phyloP scores from a whole-genome alignment of 2,329 filamentous ascomycete genomes.

The Hymenoscyphus scutula region DNA sequence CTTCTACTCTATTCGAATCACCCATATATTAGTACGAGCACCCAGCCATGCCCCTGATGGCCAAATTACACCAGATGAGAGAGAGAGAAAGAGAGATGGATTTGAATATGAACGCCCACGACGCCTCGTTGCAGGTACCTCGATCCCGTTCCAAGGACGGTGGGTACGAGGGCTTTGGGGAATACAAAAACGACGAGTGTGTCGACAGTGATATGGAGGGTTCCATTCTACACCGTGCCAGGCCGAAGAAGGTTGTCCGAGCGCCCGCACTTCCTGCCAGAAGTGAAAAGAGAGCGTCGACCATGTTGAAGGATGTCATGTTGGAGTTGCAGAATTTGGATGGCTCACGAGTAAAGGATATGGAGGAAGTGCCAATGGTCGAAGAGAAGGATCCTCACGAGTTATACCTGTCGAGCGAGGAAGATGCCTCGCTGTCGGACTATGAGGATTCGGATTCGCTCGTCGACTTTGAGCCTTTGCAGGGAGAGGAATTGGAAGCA shows the following conservation, averaged over 20 bases:
- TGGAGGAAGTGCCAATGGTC: constrained; percentile 20
- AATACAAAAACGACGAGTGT: constrained; percentile 26
- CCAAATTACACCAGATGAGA: constrained; percentile 12
- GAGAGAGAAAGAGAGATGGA: constrained; percentile 4
- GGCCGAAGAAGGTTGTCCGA: constrained; percentile 25
- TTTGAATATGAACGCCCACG: constrained; percentile 9
- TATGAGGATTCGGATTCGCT: constrained; percentile 51
- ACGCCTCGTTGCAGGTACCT: constrained; percentile 13
- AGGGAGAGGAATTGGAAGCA: constrained; percentile 35
- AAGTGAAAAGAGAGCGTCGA: constrained; percentile 30
- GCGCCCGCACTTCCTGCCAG: constrained; percentile 28
- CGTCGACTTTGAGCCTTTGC: constrained; percentile 41
- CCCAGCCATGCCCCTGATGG: constrained; percentile 10
- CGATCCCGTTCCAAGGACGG: constrained; percentile 15
- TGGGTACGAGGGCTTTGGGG: constrained; percentile 26
- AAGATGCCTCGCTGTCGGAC: constrained; percentile 62
- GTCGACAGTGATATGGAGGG: constrained; percentile 34
- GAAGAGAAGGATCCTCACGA: constrained; percentile 48
- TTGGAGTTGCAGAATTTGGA: constrained; percentile 32
- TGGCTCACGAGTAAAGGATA: constrained; percentile 18
- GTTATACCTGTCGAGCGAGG: constrained; percentile 63
- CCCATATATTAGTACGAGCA: neutral
- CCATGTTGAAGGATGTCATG: constrained; percentile 29
- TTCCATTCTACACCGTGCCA: constrained; percentile 25
- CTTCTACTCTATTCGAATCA: neutral